These are phyloP conservation scores for Leishmania tropica DNA, from an alignment of 208 protist species.

Conservation along the genomic window DNA sequence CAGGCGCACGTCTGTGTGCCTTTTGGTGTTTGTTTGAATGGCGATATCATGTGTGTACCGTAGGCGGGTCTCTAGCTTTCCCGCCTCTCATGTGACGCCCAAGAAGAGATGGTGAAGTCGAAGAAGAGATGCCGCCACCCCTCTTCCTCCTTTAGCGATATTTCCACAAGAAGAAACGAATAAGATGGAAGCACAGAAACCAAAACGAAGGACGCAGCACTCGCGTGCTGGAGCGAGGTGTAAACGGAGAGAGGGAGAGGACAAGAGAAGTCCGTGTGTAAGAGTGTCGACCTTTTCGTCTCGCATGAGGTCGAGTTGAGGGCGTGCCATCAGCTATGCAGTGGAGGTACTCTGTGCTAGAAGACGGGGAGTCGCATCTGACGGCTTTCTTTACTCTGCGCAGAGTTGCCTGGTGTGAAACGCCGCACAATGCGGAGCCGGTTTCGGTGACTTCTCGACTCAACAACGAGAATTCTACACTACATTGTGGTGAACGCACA, in stretches of 20 bases:
- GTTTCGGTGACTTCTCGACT: background rate
- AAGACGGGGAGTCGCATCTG: background rate
- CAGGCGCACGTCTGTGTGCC: background rate
- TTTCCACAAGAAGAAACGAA: background rate
- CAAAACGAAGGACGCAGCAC: background rate
- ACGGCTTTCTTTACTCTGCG: background rate
- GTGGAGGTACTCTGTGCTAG: too few species aligned
- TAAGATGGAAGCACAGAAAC: background rate
- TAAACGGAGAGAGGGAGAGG: background rate
- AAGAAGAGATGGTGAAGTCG: background rate
- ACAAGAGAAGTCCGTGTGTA: background rate
- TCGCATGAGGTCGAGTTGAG: background rate
- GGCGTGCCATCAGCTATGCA: background rate
- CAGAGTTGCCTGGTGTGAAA: background rate
- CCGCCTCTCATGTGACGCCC: background rate
- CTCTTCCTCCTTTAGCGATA: background rate
- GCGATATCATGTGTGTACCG: background rate
- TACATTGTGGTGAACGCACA: background rate
- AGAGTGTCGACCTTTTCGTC: background rate
- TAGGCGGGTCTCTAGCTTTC: background rate
- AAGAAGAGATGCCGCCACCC: background rate
- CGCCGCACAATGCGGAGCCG: background rate
- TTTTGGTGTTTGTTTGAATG: background rate
- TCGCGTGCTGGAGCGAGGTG: background rate
- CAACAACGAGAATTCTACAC: too few species aligned